phyloP scores from a whole-genome alignment of 768 basidiomycete genomes.

The Gautieria morchelliformis region DNA sequence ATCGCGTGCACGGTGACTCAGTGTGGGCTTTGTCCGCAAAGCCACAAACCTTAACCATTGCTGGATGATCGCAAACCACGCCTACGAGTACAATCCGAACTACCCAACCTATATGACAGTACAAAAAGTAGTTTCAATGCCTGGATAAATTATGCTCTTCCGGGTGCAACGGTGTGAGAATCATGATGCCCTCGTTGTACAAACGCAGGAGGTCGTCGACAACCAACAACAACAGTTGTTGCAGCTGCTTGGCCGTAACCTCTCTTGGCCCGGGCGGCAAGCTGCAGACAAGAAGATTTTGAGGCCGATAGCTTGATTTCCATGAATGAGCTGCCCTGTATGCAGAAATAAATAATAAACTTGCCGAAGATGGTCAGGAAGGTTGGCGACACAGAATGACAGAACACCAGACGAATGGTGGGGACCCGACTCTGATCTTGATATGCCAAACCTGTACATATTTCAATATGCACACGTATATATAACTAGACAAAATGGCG shows the following conservation, averaged over 20 bases:
- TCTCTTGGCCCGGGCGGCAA: conserved; percentile 24
- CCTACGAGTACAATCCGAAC: conserved; percentile 24
- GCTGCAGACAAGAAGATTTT: conserved; percentile 17
- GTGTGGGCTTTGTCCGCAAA: conserved; percentile 23
- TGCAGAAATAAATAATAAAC: neutral
- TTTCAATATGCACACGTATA: neutral
- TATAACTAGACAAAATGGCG: neutral
- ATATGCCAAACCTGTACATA: neutral
- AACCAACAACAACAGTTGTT: conserved; percentile 18
- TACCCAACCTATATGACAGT: conserved; percentile 11
- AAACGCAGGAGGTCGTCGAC: conserved; percentile 19
- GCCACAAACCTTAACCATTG: conserved; percentile 25
- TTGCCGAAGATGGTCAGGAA: too few relatives aligned
- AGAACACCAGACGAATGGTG: too few relatives aligned
- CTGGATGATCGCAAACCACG: conserved; percentile 30
- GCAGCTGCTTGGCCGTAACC: conserved; percentile 18
- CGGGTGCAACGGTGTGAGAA: conserved; percentile 17
- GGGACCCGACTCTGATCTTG: neutral
- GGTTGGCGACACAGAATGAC: too few relatives aligned
- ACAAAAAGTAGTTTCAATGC: neutral
- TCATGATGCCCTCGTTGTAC: conserved; percentile 17
- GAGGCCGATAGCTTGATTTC: conserved; percentile 15
- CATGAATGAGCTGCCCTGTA: neutral
- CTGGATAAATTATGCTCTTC: conserved; percentile 8
- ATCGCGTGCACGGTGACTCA: conserved; percentile 23